Evolutionary conservation across 1,284 basidiomycete genomes (phyloP).

Genomic region (Ceratobasidium papillatum): DNA sequence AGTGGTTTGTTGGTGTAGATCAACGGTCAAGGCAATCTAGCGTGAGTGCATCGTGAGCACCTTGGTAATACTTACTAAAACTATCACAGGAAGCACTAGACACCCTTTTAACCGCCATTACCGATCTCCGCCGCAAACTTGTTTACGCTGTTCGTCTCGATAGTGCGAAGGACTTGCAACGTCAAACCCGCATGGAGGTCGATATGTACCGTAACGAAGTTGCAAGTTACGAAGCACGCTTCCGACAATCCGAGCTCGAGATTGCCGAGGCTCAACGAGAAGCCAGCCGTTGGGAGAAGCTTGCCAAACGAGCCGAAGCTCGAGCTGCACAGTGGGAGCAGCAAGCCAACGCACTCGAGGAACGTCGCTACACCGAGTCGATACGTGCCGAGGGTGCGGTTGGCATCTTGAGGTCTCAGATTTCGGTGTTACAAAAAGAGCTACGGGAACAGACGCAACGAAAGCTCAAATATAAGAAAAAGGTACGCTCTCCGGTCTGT

Average conservation of each 20-base stretch:
- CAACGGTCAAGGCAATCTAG: neutral
- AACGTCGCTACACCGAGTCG: constrained; percentile 31
- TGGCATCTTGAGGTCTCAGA: constrained; percentile 20
- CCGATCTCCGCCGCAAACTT: constrained; percentile 23
- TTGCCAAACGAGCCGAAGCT: constrained; percentile 11
- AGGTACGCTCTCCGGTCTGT: neutral
- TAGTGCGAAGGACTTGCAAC: constrained; percentile 11
- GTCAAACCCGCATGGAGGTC: neutral
- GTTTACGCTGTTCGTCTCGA: constrained; percentile 30
- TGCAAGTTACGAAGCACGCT: neutral
- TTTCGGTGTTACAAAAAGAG: constrained; percentile 26
- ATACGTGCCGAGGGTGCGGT: constrained; percentile 25
- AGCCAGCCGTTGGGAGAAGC: constrained; percentile 8
- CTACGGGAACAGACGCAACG: constrained; percentile 25
- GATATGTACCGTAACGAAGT: constrained; percentile 21
- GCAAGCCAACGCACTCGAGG: constrained; percentile 18
- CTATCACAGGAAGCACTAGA: constrained; percentile 14
- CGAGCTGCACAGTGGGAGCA: constrained; percentile 26
- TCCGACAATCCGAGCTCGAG: constrained; percentile 17
- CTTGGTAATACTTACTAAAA: neutral
- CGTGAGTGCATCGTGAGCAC: neutral
- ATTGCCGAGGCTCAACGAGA: constrained; percentile 4
- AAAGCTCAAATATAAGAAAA: constrained; percentile 31
- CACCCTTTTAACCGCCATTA: neutral
- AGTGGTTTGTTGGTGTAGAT: constrained; percentile 12